Percentiles rank a stretch among this genome's conserved stretches.
Conservation (phyloP, 768 basidiomycete genomes). For the Russula griseocarnosa region DNA sequence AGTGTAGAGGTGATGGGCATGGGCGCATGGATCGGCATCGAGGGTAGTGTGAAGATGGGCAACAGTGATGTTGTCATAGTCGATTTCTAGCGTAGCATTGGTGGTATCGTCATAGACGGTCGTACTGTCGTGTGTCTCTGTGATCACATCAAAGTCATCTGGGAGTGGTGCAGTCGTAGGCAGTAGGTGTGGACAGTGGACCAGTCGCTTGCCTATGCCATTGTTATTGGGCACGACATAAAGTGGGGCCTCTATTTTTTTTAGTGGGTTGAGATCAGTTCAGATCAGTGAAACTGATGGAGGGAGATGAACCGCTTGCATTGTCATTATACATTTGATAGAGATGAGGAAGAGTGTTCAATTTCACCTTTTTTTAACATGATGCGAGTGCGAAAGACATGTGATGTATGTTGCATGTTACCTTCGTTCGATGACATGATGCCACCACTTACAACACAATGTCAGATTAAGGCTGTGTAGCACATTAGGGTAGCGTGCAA, state of each 20-base stretch:
- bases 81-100: constrained; percentile 24
- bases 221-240: constrained; percentile 42
- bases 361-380: constrained; percentile 4
- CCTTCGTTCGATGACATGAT: too few relatives aligned
- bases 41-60: background rate
- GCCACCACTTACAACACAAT: too few relatives aligned
- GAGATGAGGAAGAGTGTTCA: background rate
- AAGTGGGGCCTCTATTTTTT: constrained; percentile 21
- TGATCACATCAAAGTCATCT: constrained; percentile 42
- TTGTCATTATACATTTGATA: constrained; percentile 26
- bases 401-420: background rate
- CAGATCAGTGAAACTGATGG: background rate
- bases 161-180: constrained; percentile 39
- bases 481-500: too few relatives aligned
- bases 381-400: background rate
- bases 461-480: too few relatives aligned
- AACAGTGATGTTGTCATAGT: constrained; percentile 27
- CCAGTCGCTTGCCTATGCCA: constrained; percentile 38
- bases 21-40: constrained; percentile 3
- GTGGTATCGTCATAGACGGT: constrained; percentile 21
- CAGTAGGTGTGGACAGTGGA: constrained; percentile 40
- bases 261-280: background rate
- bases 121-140: constrained; percentile 27
- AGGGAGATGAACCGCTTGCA: constrained; percentile 23
- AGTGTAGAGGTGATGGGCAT: background rate